These are phyloP conservation scores for Mycogone perniciosa DNA, from an alignment of 2,329 filamentous ascomycete species.

Conservation along the genomic window DNA sequence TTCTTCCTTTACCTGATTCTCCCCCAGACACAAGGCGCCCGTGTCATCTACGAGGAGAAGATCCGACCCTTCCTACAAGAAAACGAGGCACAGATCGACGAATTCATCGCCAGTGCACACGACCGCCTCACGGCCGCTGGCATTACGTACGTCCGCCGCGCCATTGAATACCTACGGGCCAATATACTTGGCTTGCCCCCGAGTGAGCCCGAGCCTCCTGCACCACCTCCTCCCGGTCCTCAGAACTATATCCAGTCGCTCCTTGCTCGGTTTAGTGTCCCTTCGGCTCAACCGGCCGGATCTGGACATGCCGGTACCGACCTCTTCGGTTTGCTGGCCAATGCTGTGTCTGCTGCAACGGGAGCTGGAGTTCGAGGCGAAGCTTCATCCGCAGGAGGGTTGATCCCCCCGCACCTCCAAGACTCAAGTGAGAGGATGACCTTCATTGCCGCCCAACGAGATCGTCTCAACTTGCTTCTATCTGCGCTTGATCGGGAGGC, in stretches of 20 bases:
- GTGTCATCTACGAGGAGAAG: slow-evolving; percentile 74
- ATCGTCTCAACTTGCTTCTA: slow-evolving; percentile 67
- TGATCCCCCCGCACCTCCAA: slow-evolving; percentile 66
- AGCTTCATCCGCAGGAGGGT: slow-evolving; percentile 23
- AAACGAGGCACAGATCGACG: slow-evolving; percentile 84
- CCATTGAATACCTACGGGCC: slow-evolving; percentile 65
- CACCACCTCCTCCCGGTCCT: slow-evolving; percentile 37
- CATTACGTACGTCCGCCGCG: slow-evolving; percentile 65
- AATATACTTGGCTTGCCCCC: slow-evolving; percentile 74
- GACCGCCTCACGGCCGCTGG: slow-evolving; percentile 72
- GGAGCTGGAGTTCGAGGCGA: slow-evolving; percentile 33
- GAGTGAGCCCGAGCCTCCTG: slow-evolving; percentile 30
- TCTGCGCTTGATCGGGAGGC: slow-evolving; percentile 76
- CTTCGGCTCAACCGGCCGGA: slow-evolving; percentile 51
- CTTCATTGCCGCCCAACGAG: slow-evolving; percentile 73
- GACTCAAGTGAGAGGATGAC: slow-evolving; percentile 59
- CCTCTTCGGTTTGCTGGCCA: slow-evolving; percentile 71
- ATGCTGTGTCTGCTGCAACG: slow-evolving; percentile 61
- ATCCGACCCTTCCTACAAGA: slow-evolving; percentile 82
- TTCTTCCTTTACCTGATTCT: slow-evolving; percentile 92
- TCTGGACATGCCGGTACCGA: slow-evolving; percentile 47
- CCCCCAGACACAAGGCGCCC: slow-evolving; percentile 93
- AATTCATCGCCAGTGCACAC: slow-evolving; percentile 77
- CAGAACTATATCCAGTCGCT: slow-evolving; percentile 71
- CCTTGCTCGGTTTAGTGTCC: slow-evolving; percentile 80